Conservation (phyloP, 2,329 filamentous ascomycete genomes). For the Pseudogymnoascus sp. region DNA sequence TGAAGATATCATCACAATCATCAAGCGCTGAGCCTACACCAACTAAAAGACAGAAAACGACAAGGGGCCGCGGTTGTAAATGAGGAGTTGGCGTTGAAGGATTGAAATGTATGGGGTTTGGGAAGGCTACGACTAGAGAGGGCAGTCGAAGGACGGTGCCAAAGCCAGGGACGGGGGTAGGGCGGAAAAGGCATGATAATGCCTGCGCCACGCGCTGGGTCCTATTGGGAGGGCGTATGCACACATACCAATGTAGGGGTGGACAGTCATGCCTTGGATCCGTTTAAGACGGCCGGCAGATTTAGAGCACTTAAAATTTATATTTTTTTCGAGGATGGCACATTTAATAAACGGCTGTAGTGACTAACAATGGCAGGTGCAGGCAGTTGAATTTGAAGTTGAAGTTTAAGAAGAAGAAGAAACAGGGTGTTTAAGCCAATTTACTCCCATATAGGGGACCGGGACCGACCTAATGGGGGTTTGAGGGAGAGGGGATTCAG, state of each 20-base stretch:
- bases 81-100: conserved; percentile 7
- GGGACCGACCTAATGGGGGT: too few species aligned
- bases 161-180: neutral
- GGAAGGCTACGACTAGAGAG: neutral
- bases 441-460: too few species aligned
- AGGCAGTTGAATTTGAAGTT: neutral
- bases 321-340: neutral
- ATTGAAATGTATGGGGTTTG: conserved; percentile 14
- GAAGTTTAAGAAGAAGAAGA: neutral
- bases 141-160: neutral
- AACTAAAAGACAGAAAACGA: conserved; percentile 46
- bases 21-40: conserved; percentile 50
- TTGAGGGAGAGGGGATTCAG: too few species aligned
- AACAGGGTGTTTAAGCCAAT: neutral
- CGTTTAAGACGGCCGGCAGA: neutral
- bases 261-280: neutral
- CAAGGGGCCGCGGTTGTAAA: conserved; percentile 25
- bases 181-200: neutral
- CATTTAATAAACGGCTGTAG: neutral
- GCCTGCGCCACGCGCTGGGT: neutral
- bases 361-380: neutral
- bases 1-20: conserved; percentile 82
- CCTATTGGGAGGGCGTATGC: neutral
- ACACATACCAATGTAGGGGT: neutral
- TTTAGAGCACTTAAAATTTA: neutral